Base-by-base conservation (phyloP, 306 rosid genomes). In the Dryas octopetala region DNA sequence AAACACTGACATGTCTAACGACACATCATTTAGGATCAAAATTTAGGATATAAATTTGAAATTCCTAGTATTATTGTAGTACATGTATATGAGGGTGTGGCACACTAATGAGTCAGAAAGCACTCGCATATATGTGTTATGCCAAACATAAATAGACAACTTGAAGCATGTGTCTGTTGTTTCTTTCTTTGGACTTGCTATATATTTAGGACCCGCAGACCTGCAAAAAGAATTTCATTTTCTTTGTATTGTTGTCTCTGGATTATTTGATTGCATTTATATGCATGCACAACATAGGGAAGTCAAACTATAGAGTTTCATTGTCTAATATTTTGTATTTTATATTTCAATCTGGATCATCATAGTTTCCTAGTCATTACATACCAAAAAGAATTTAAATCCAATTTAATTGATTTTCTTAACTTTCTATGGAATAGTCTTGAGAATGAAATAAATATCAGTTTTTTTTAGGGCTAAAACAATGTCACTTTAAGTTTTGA, bases 131-230 rank as follows among this genome's bases (percentile, higher is more conserved):
- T 32, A 32, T 63, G 49, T 19, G 48, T 40, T 7, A 16, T 43
- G 23, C 66, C 26, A 58, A 72, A 72, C 23, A 57, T 8, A 72
- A 58, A 45, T 19, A 59, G 76, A 72, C 67, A 72, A 72, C 4
- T 58, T 6, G 55, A 46, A 71, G 75, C 64, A 54, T 41, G 53
- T 43, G 44, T 55, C 75, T 41, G 75, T 71, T 23, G 53, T 26
- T 58, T 45, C 0, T 41, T 55, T 13, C 14, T 7, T 5, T 12
- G 61, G 48, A 50, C 48, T 51, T 51, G 9, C 61, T 69, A 51
- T 68, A 47, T 67, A 68, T 15, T 19, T 6, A 28, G 26, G 59
- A 15, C 73, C 45, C 46, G 58, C 14, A 28, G 1, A 45, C 41
- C 26, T 41, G 1, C 26, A 9, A 50, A 0, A 61, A 60, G 5